Percentiles rank a stretch among this genome's conserved stretches.
Evolutionary conservation across 106 monocot species (phyloP).

Genomic region (Agapanthus africanus): DNA sequence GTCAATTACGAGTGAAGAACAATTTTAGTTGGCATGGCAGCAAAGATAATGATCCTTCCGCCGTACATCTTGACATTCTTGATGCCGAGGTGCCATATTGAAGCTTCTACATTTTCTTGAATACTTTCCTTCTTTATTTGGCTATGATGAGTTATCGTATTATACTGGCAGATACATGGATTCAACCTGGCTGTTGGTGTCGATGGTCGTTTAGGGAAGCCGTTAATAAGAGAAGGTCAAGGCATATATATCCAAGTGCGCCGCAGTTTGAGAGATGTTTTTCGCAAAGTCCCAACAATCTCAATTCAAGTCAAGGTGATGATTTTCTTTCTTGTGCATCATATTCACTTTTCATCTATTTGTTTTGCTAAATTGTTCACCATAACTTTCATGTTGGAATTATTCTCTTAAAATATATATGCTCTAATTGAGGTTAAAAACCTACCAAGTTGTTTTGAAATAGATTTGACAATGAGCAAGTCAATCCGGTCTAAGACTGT

Average conservation of each 20-base stretch:
- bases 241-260: constrained; percentile 67
- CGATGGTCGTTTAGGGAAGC: constrained; percentile 66
- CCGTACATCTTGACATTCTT: constrained; percentile 91
- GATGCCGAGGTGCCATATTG: constrained; percentile 71
- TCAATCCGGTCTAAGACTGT: too few relatives aligned
- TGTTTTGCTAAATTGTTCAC: too few relatives aligned
- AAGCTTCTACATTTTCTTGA: not conserved
- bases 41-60: constrained; percentile 70
- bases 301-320: constrained; percentile 72
- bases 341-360: too few relatives aligned
- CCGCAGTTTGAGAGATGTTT: constrained; percentile 92
- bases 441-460: too few relatives aligned
- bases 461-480: too few relatives aligned
- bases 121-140: not conserved
- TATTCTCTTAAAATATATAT: too few relatives aligned
- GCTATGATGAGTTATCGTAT: not conserved
- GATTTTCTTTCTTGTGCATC: not conserved
- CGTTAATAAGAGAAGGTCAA: constrained; percentile 71
- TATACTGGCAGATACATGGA: constrained; percentile 55
- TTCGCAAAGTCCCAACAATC: constrained; percentile 80
- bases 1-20: constrained; percentile 66
- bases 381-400: too few relatives aligned
- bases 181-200: constrained; percentile 87
- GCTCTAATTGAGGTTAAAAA: too few relatives aligned
- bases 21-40: constrained; percentile 79